Evolutionary conservation across 129 eudicot genomes (phyloP).

Genomic region (Arctium lappa): DNA sequence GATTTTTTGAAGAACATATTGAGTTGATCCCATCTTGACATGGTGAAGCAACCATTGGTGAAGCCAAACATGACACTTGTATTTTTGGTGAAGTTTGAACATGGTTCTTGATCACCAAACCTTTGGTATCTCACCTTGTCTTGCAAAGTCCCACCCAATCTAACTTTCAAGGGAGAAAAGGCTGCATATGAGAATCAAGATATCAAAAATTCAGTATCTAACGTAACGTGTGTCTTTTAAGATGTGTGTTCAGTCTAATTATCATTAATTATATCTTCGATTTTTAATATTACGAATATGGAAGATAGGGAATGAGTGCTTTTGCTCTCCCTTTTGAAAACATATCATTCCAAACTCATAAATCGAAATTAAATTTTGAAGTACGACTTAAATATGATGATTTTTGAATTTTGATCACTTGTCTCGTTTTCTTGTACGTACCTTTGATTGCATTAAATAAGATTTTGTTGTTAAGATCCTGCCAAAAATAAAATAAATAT

Average conservation of each 20-base stretch:
- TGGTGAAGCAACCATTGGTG: constrained; percentile 50
- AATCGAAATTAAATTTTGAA: too few species aligned
- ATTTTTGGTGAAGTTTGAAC: constrained; percentile 41
- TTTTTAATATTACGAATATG: not conserved
- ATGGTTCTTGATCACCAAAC: constrained; percentile 16
- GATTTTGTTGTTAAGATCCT: constrained; percentile 63
- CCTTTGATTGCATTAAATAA: constrained; percentile 71
- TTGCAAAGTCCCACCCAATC: constrained; percentile 72
- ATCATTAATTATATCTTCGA: too few species aligned
- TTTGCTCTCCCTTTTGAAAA: not conserved
- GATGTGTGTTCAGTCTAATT: not conserved
- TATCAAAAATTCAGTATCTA: not conserved
- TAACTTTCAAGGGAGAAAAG: constrained; percentile 45
- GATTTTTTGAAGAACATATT: constrained; percentile 44
- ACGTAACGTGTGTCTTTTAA: too few species aligned
- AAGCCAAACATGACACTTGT: constrained; percentile 48
- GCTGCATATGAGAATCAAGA: constrained; percentile 23
- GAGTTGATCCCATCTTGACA: constrained; percentile 76
- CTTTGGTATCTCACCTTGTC: constrained; percentile 59
- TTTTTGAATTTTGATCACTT: not conserved
- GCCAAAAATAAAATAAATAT: not conserved
- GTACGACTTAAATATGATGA: too few species aligned
- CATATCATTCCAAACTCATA: not conserved
- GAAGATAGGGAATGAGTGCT: not conserved
- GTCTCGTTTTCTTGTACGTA: not conserved